Evolutionary conservation across 176 grass and related monocot species (phyloP).

Genomic region (Miscanthus lutarioriparius): DNA sequence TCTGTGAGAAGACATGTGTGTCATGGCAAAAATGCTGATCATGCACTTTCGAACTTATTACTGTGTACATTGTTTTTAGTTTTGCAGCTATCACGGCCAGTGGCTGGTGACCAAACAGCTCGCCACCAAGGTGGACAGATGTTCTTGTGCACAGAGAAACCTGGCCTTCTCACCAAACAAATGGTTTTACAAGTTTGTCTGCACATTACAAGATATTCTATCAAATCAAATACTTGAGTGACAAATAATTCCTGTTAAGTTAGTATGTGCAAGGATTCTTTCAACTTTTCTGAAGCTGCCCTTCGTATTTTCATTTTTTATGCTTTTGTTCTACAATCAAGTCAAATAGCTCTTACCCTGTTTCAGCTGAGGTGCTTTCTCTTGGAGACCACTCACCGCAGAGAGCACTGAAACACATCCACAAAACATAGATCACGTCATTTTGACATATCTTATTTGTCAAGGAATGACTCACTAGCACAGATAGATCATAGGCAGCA

Average conservation of each 20-base stretch:
- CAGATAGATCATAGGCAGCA: not conserved
- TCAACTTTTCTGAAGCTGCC: not conserved
- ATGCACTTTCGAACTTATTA: not conserved
- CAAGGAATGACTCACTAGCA: not conserved
- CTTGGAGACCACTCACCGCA: slow-evolving; percentile 40
- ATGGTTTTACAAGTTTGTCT: not conserved
- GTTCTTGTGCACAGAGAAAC: not conserved
- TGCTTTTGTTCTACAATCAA: not conserved
- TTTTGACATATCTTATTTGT: not conserved
- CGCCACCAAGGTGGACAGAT: not conserved
- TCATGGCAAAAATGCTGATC: not conserved
- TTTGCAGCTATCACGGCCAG: too few species aligned
- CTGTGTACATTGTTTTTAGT: not conserved
- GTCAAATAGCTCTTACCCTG: slow-evolving; percentile 20
- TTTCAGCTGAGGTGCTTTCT: slow-evolving; percentile 40
- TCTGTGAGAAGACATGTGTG: not conserved
- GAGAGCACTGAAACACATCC: slow-evolving; percentile 47
- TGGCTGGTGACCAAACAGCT: not conserved
- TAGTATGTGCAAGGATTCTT: not conserved
- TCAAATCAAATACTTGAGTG: not conserved
- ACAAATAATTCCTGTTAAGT: not conserved
- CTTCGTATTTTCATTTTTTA: not conserved
- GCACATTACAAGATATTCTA: not conserved
- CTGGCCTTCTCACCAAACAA: not conserved
- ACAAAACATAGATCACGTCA: slow-evolving; percentile 1